These are phyloP conservation scores for Podosphaera leucotricha DNA, from an alignment of 2,329 filamentous ascomycete genomes.

Conservation along the genomic window DNA sequence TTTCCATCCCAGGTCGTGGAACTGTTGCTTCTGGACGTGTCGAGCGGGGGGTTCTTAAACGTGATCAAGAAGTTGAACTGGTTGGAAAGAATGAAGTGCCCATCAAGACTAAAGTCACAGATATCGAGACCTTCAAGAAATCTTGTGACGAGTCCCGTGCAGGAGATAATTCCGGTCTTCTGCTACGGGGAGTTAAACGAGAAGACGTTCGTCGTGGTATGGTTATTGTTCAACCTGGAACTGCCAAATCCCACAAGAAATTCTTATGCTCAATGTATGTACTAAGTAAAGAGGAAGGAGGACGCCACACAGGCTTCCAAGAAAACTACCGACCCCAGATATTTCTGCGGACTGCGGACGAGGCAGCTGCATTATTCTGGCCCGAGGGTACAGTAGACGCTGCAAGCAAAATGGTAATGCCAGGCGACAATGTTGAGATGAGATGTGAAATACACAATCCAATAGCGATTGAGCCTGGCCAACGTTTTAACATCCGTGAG, in stretches of 20 bases:
- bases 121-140: slow-evolving; percentile 99
- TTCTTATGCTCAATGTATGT: slow-evolving; percentile 96
- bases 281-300: slow-evolving; percentile 91
- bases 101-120: slow-evolving; percentile 98
- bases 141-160: slow-evolving; percentile 89
- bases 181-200: slow-evolving; percentile 85
- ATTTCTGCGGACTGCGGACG: slow-evolving; percentile 79
- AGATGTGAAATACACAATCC: slow-evolving; percentile 64
- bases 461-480: slow-evolving; percentile 69
- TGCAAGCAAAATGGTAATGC: slow-evolving; percentile 69
- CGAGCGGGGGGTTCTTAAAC: slow-evolving; percentile 85
- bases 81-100: slow-evolving; percentile 60
- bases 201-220: slow-evolving; percentile 90
- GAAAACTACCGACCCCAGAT: slow-evolving; percentile 95
- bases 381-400: slow-evolving; percentile 59
- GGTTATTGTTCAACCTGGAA: slow-evolving; percentile 69
- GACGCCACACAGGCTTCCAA: slow-evolving; percentile 84
- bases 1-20: slow-evolving; percentile 78
- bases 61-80: slow-evolving; percentile 82
- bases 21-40: slow-evolving; percentile 95
- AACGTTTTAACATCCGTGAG: slow-evolving; percentile 97
- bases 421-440: slow-evolving; percentile 98
- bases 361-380: slow-evolving; percentile 58
- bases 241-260: slow-evolving; percentile 66
- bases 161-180: slow-evolving; percentile 92